Evolutionary conservation across 2,329 filamentous ascomycete species (phyloP).

Genomic region (Exophiala phaeomuriformis): DNA sequence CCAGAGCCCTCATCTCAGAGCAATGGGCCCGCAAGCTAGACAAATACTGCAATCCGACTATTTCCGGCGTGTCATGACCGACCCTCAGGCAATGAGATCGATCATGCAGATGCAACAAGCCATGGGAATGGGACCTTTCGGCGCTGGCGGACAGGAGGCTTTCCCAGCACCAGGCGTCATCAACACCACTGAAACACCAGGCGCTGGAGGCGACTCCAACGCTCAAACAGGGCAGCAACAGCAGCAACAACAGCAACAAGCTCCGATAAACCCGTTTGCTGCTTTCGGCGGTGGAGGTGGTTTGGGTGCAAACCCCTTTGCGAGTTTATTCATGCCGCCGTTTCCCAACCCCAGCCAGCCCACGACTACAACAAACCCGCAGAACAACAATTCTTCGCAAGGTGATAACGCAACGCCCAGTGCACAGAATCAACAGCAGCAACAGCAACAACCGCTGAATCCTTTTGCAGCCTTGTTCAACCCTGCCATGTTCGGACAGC

Average conservation of each 20-base stretch:
- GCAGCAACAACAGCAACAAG: conserved; percentile 16
- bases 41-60: conserved; percentile 82
- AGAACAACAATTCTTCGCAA: background rate
- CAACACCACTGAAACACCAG: conserved; percentile 57
- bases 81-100: conserved; percentile 74
- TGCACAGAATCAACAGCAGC: conserved; percentile 29
- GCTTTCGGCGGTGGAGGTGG: conserved; percentile 26
- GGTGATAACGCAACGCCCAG: background rate
- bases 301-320: conserved; percentile 51
- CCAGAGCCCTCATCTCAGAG: conserved; percentile 73
- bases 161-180: conserved; percentile 92
- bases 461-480: conserved; percentile 63
- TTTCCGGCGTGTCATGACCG: conserved; percentile 87
- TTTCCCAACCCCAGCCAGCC: conserved; percentile 12
- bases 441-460: conserved; percentile 45
- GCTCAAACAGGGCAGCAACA: conserved; percentile 32
- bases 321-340: conserved; percentile 49
- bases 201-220: conserved; percentile 33
- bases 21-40: conserved; percentile 64
- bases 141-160: conserved; percentile 43
- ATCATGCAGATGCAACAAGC: conserved; percentile 72
- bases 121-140: conserved; percentile 49
- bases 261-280: conserved; percentile 43
- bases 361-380: background rate
- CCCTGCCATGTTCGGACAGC: conserved; percentile 35